Conservation (phyloP, 768 basidiomycete genomes). For the Pilatotrama ljubarskyi region DNA sequence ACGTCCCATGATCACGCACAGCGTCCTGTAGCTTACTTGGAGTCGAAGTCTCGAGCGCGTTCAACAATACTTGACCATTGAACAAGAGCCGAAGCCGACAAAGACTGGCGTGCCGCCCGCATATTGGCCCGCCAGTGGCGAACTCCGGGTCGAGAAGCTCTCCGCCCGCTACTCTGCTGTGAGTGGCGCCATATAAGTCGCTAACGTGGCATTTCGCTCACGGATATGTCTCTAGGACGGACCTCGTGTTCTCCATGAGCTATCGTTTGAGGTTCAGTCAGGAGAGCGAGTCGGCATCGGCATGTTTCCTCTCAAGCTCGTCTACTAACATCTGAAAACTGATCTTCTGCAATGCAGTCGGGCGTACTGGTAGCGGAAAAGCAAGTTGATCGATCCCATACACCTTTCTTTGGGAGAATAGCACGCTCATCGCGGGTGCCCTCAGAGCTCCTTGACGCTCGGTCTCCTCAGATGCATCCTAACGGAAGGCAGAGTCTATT, state of each 20-base stretch:
- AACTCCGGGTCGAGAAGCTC: slow-evolving; percentile 51
- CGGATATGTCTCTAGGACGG: slow-evolving; percentile 41
- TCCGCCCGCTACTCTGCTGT: slow-evolving; percentile 49
- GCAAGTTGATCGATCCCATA: slow-evolving; percentile 18
- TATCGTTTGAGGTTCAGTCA: slow-evolving; percentile 51
- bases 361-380: slow-evolving; percentile 60
- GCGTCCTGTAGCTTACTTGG: background rate
- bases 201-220: no score
- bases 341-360: slow-evolving; percentile 38
- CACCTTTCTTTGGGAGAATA: no score
- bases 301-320: slow-evolving; percentile 23
- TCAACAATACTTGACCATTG: slow-evolving; percentile 55
- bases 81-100: slow-evolving; percentile 49
- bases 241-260: slow-evolving; percentile 54
- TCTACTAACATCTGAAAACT: slow-evolving; percentile 3
- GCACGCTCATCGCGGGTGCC: no score
- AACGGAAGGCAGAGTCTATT: slow-evolving; percentile 51
- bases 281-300: slow-evolving; percentile 62
- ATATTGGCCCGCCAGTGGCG: slow-evolving; percentile 62
- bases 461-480: slow-evolving; percentile 55
- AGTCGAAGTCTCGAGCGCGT: slow-evolving; percentile 48
- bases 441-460: slow-evolving; percentile 51
- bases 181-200: background rate
- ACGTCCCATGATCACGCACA: background rate
- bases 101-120: slow-evolving; percentile 53